Conservation (phyloP, 129 eudicot genomes). For the Daucus carota region DNA sequence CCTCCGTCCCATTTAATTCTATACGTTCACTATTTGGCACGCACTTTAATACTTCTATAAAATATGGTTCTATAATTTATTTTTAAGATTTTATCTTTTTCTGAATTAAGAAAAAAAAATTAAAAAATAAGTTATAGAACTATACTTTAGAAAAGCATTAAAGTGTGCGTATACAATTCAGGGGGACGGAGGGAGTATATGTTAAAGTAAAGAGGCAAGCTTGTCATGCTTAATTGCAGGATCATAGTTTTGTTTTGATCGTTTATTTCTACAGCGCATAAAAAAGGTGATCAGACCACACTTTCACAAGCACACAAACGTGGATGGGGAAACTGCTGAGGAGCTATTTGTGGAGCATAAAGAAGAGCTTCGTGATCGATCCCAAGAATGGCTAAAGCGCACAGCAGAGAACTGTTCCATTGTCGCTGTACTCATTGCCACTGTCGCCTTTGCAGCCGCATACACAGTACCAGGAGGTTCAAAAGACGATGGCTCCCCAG, state of each 20-base stretch:
- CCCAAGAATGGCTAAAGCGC: conserved; percentile 35
- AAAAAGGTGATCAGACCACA: conserved; percentile 7
- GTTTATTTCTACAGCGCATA: conserved; percentile 22
- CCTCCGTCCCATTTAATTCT: too few species aligned
- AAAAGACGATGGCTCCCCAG: conserved; percentile 19
- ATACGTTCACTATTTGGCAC: too few species aligned
- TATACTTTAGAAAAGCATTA: too few species aligned
- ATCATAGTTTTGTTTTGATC: neutral
- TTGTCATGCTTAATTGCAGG: neutral
- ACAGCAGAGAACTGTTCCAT: conserved; percentile 41
- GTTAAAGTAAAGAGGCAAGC: too few species aligned
- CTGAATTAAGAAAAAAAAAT: too few species aligned
- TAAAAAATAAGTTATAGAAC: too few species aligned
- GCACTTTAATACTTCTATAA: too few species aligned
- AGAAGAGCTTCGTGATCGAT: conserved; percentile 16
- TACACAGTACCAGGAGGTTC: conserved; percentile 43
- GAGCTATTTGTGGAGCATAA: conserved; percentile 25
- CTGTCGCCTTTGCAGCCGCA: conserved; percentile 46
- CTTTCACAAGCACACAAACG: conserved; percentile 15
- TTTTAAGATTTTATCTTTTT: too few species aligned
- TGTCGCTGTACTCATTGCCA: conserved; percentile 42
- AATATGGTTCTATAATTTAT: too few species aligned
- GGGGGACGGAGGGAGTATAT: too few species aligned
- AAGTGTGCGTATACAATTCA: too few species aligned
- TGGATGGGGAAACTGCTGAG: conserved; percentile 18